Evolutionary conservation across 352 stramenopile genomes (phyloP).

Genomic region (Globisporangium alternatum): DNA sequence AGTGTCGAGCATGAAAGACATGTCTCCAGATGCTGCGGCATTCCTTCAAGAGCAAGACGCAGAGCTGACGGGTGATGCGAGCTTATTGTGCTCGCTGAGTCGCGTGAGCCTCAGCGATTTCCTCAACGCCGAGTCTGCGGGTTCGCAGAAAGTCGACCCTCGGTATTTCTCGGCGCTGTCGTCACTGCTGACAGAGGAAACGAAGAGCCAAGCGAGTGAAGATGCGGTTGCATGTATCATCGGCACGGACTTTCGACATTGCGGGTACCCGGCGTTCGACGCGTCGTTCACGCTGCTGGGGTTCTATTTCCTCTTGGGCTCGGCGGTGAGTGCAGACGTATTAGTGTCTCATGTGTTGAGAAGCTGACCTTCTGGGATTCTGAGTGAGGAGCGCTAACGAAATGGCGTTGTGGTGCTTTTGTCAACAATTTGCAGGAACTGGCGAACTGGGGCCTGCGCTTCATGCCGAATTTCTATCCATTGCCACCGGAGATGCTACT

Average conservation of each 20-base stretch:
- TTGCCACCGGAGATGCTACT: slow-evolving; percentile 58
- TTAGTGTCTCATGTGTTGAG: background rate
- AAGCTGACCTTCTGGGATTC: background rate
- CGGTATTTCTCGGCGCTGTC: slow-evolving; percentile 21
- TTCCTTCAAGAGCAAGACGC: slow-evolving; percentile 64
- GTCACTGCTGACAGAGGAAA: slow-evolving; percentile 32
- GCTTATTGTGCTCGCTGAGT: slow-evolving; percentile 49
- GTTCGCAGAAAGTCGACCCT: slow-evolving; percentile 7
- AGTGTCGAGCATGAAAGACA: slow-evolving; percentile 44
- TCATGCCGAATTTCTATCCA: slow-evolving; percentile 57
- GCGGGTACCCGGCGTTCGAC: slow-evolving; percentile 62
- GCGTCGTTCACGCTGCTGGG: slow-evolving; percentile 37
- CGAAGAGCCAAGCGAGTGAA: slow-evolving; percentile 26
- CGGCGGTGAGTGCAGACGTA: slow-evolving; percentile 19
- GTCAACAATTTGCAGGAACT: slow-evolving; percentile 13
- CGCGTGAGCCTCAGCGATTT: slow-evolving; percentile 57
- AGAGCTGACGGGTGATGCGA: slow-evolving; percentile 51
- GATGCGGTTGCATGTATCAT: slow-evolving; percentile 34
- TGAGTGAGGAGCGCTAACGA: background rate
- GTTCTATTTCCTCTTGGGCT: slow-evolving; percentile 54
- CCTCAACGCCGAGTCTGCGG: slow-evolving; percentile 14
- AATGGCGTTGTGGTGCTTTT: slow-evolving; percentile 7
- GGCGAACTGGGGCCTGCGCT: slow-evolving; percentile 36
- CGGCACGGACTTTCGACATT: slow-evolving; percentile 53
- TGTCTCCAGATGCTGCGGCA: slow-evolving; percentile 41